Evolutionary conservation across 2,329 filamentous ascomycete genomes (phyloP), one percentile per base, ranked within the genome.

Genomic region (Zymoseptoria passerinii): DNA sequence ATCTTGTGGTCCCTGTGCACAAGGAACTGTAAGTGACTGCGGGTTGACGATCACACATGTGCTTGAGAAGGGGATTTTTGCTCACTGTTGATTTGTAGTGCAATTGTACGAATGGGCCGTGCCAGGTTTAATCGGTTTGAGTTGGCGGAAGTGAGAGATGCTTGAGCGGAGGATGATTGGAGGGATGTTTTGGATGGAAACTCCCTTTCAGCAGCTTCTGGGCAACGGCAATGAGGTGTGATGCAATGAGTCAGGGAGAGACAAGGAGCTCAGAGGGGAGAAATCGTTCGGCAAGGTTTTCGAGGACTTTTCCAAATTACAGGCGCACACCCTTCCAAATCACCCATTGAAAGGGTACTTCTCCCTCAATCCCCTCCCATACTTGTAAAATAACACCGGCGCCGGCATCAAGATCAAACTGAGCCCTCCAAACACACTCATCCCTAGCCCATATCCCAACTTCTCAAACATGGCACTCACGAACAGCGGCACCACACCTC

Each of bases 391-490:
- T 28, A 80, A 19, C 1, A 78, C 16, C 1, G 78, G 79, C 49
- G 77, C 77, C 49, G 79, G 78, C 20, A 77, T 76, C 53, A 81
- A 68, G 7, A 70, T 58, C 27, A 81, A 61, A 27, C 70, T 66
- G 16, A 77, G 52, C 51, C 80, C 78, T 1, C 67, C 77, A 64
- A 80, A 79, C 2, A 77, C 70, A 40, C 72, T 75, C 48, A 78
- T 74, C 1, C 77, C 77, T 76, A 76, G 78, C 2, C 78, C 78
- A 60, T 78, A 74, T 0, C 77, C 78, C 4, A 78, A 48, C 18
- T 66, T 71, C 1, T 78, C 72, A 48, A 78, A 75, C 52, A 80
- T 60, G 0, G 54, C 58, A 0, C 76, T 74, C 4, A 75, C 76
- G 48, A 77, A 69, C 4, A 79, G 61, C 1, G 77, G 77, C 28